A percentile compares a stretch with the other conserved stretches of the same genome.
These are phyloP conservation scores for Tothia fuscella DNA, from an alignment of 2,329 filamentous ascomycete genomes.

Conservation along the genomic window DNA sequence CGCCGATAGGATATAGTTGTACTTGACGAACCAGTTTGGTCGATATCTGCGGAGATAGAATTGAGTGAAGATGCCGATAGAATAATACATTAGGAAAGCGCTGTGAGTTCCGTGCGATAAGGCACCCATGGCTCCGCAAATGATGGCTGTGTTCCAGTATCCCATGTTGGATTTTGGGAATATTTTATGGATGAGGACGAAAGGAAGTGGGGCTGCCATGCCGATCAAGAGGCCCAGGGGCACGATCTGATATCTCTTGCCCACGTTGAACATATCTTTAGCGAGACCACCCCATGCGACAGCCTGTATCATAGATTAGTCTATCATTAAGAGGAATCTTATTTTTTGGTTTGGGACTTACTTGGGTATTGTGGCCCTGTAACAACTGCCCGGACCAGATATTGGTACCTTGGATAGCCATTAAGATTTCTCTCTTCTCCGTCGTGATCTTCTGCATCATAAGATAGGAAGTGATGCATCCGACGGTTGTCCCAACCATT, in stretches of 20 bases:
- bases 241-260: slow-evolving; percentile 26
- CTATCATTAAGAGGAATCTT: too few relatives aligned
- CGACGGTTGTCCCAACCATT: slow-evolving; percentile 26
- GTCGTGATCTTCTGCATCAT: slow-evolving; percentile 34
- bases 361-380: slow-evolving; percentile 29
- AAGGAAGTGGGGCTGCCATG: slow-evolving; percentile 27
- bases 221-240: slow-evolving; percentile 29
- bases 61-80: slow-evolving; percentile 24
- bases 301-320: too few relatives aligned
- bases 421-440: slow-evolving; percentile 29
- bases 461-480: slow-evolving; percentile 30
- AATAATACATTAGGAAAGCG: slow-evolving; percentile 23
- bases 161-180: slow-evolving; percentile 15
- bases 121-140: slow-evolving; percentile 31
- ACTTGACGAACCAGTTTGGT: slow-evolving; percentile 29
- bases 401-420: slow-evolving; percentile 29
- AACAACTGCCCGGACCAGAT: slow-evolving; percentile 35
- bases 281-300: slow-evolving; percentile 14
- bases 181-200: slow-evolving; percentile 14
- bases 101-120: slow-evolving; percentile 33
- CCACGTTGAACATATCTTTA: slow-evolving; percentile 22
- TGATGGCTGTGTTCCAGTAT: slow-evolving; percentile 31
- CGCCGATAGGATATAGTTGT: slow-evolving; percentile 30
- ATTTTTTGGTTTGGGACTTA: slow-evolving; percentile 8
- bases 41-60: slow-evolving; percentile 25